Base-by-base conservation (phyloP, 1,139 yeast genomes). In the Sugiyamaella xylanicola region DNA sequence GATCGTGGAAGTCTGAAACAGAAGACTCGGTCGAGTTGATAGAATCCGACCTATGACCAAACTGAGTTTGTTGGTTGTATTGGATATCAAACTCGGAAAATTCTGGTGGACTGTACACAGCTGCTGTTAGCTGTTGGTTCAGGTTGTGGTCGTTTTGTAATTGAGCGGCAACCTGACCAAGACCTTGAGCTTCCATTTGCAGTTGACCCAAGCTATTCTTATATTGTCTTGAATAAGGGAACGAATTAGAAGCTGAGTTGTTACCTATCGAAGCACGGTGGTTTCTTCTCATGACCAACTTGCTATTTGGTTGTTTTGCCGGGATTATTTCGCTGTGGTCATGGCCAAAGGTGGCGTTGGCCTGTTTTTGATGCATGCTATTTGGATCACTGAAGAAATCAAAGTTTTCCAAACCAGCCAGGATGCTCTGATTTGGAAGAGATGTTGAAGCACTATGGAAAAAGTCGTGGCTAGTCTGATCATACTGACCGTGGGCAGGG, bases 31-130 rank as follows among this genome's bases (percentile, higher is more conserved):
- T 32, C 5, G 51, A 47, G 35, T 44, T 25, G 20, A 44, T 44
- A 8, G 54, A 51, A 16, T 52, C 48, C 11, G 47, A 46, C 8
- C 51, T 44, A 19, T 37, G 54, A 1, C 19, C 50, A 17, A 45
- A 39, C 27, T 25, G 40, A 17, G 17, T 8, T 8, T 25, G 47
- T 22, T 21, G 48, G 11, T 13, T 41, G 35, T 20, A 22, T 42
- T 42, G 48, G 7, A 46, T 19, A 4, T 46, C 42, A 22, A 37
- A 46, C 13, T 46, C 42, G 11, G 50, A 46, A n/a, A 32, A 46
- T 13, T 46, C 50, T n/a, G 50, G 27, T 3, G 47, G 42, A 16
- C 42, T 48, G 22, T 15, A 27, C 19, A 48, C 37, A 21, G 37
- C 4, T 25, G 15, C 39, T n/a, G 15, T 11, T 4, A 25, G 20